Evolutionary conservation across 164 flowering plant genomes (phyloP), one percentile per base, ranked within the genome.

Genomic region (Magnolia officinalis): DNA sequence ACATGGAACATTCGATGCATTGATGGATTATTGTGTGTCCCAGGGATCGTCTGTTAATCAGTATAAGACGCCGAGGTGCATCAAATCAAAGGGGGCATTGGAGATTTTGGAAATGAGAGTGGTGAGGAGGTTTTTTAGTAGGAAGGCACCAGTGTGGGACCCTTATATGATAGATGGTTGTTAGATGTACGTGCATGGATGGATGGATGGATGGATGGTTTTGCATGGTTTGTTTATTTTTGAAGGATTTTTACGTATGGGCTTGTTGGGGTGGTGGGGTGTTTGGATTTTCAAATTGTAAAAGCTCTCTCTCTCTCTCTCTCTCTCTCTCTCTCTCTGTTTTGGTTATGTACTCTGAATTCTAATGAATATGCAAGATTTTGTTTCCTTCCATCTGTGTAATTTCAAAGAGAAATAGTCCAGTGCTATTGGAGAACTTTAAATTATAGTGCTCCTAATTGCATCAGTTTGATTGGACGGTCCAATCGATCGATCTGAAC

Each of bases 41-140:
- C 80, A 76, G 45, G 95, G 95, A 8, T 88, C 95, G n/a, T 91
- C 91, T 0, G 88, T 91, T 21, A 89, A 88, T 70, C 95, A 91
- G 82, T 91, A 91, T 86, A 89, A 91, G 83, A 80, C 91, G 8
- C 95, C 95, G 2, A 79, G 95, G 63, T 91, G 95, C 67, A 90
- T 91, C 79, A 89, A 88, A 75, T 82, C 79, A 65, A 80, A 80
- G 8, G 86, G 86, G 29, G 85, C 87, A 20, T 67, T 89, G 10
- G 76, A 89, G 81, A 84, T 89, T 67, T 45, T 90, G 78, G 81
- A 87, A 73, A 80, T 85, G 6, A 85, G 83, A 77, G 90, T 87
- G 52, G 82, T 82, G 71, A 77, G 81, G 6, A 81, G 76, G 50
- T 81, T 77, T 71, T 77, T 81, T 19, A 77, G 86, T 72, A 77